Percentiles rank a stretch among this genome's conserved stretches.
Conservation (phyloP, 257 asterid genomes). For the Capsicum rhomboideum region DNA sequence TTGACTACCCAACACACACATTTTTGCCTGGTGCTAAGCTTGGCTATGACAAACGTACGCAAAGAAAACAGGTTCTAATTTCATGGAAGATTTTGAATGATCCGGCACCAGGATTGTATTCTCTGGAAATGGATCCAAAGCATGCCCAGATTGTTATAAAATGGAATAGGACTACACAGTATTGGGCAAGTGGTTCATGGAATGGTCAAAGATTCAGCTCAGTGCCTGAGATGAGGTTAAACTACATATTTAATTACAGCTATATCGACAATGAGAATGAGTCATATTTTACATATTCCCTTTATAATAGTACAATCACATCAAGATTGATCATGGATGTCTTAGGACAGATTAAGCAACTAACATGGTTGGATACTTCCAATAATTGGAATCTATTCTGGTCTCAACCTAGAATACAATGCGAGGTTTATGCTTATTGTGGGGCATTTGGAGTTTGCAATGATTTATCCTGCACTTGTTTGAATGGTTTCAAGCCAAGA, state of each 20-base stretch:
- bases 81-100: not conserved
- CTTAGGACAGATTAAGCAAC: not conserved
- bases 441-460: constrained; percentile 35
- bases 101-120: constrained; percentile 1
- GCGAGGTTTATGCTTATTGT: constrained; percentile 40
- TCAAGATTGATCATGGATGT: constrained; percentile 31
- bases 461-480: constrained; percentile 27
- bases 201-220: not conserved
- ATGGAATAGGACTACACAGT: not conserved
- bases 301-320: not conserved
- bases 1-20: not conserved
- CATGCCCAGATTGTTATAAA: not conserved
- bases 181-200: constrained; percentile 2
- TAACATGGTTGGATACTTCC: not conserved
- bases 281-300: constrained; percentile 27
- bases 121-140: not conserved
- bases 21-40: not conserved
- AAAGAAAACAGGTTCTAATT: not conserved
- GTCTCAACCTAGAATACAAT: constrained; percentile 33
- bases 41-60: not conserved
- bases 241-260: constrained; percentile 12
- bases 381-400: constrained; percentile 32
- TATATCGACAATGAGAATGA: constrained; percentile 22
- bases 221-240: constrained; percentile 29
- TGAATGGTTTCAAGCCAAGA: constrained; percentile 18